Base-by-base conservation (phyloP, 2,329 filamentous ascomycete species). In the Scorias spongiosa region DNA sequence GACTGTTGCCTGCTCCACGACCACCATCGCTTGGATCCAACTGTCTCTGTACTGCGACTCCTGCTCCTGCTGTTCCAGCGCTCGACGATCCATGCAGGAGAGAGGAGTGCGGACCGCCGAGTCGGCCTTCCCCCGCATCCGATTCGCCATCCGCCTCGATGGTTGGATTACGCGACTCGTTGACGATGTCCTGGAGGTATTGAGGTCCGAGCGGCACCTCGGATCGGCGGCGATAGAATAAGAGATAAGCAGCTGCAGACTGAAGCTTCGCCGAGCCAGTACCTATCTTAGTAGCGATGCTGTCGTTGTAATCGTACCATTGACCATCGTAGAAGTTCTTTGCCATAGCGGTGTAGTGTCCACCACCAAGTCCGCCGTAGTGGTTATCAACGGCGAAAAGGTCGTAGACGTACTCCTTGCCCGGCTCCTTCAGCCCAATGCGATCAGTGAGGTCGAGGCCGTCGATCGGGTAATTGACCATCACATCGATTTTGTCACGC, bases 261-360 rank as follows among this genome's bases (percentile, higher is more conserved):
- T 53, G 51, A 8, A 53, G 30, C 9, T 45, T 46, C 39, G 43
- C 41, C 14, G 46, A 44, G n/a, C 48, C 46, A 40, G 12, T 36
- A 40, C 49, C 41, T 26, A 55, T 45, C 44, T 53, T 54, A 34
- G 42, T 48, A 38, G 47, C 51, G 17, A 44, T 47, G 7, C 84
- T 83, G 64, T 95, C 89, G 62, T 98, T 96, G 63, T 93, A 96
- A 53, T 93, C 84, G 62, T 95, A 95, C 91, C 91, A 98, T 61
- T 83, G 72, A 45, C 75, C 75, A 56, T 93, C 86, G 48, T 84
- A 71, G 63, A 94, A 95, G 61, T 94, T 96, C 67, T 86, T 88
- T 34, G 87, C 88, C 62, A 80, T 88, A 26, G 91, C 91, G 15
- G 88, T 96, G 66, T 98, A 98, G 63, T 98, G 91, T 1, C 91